Percentiles rank a stretch among this genome's conserved stretches.
Evolutionary conservation across 768 basidiomycete genomes (phyloP).

Genomic region (Auriscalpium orientale): DNA sequence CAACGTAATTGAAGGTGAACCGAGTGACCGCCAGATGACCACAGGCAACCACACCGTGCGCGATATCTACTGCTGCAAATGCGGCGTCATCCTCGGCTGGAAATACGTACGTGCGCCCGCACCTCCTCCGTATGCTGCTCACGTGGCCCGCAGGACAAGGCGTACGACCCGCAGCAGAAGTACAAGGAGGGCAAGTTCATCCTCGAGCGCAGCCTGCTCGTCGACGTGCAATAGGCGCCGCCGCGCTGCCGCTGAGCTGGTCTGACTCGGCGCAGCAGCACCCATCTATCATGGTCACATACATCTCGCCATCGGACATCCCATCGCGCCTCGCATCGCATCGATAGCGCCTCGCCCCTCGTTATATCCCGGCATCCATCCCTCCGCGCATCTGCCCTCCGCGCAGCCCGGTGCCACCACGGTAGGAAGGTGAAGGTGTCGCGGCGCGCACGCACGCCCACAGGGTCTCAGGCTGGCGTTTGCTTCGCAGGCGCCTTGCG

Average conservation of each 20-base stretch:
- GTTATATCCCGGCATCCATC: neutral
- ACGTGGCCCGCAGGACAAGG: slow-evolving; percentile 60
- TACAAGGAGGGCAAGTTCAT: slow-evolving; percentile 99
- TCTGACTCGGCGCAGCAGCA: slow-evolving; percentile 7
- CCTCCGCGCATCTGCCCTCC: neutral
- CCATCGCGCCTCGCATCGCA: neutral
- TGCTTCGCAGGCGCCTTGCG: too few species aligned
- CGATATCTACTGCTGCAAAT: slow-evolving; percentile 92
- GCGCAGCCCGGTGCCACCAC: neutral
- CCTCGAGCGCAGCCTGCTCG: slow-evolving; percentile 86
- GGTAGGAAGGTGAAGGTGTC: too few species aligned
- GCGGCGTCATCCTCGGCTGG: slow-evolving; percentile 84
- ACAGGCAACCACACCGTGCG: slow-evolving; percentile 95
- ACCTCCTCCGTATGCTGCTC: neutral
- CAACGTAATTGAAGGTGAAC: slow-evolving; percentile 85
- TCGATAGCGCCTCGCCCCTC: neutral
- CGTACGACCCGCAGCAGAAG: slow-evolving; percentile 84
- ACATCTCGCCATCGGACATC: slow-evolving; percentile 1
- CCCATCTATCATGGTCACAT: slow-evolving; percentile 6
- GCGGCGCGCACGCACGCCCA: too few species aligned
- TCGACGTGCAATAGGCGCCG: slow-evolving; percentile 65
- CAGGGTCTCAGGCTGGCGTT: too few species aligned
- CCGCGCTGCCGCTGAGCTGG: slow-evolving; percentile 2
- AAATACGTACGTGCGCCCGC: slow-evolving; percentile 73
- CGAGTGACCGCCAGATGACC: slow-evolving; percentile 91